Base-by-base conservation (phyloP, 345 rosid genomes). In the Gossypium arboreum region DNA sequence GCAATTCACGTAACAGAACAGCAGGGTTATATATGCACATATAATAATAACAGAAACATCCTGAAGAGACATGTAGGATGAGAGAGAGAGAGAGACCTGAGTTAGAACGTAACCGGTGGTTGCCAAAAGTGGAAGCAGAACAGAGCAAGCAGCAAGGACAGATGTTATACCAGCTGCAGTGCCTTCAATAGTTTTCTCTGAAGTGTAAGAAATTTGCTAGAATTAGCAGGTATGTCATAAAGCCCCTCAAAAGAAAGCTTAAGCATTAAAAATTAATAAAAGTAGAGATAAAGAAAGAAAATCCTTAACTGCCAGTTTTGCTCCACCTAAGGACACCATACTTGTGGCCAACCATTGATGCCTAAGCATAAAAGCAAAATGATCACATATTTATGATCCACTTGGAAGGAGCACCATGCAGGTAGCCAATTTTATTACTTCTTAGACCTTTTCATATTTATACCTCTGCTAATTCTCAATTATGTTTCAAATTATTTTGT, bases 121-220 rank as follows among this genome's bases (percentile, higher is more conserved):
- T 74, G 98, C 94, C 71, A 91, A 73, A 77, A 91, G 81, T 8
- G 97, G 97, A 64, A 94, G 92, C 83, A 94, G 79, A 54, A 88
- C 77, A 8, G 85, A 86, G 87, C 97, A 94, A 5, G 93, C 88
- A 51, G 84, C 95, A 66, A 91, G 86, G 68, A 94, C 87, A 12
- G 98, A 91, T 41, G 92, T 88, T 81, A 95, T 90, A 55, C 99
- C 98, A 55, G 99, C 98, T 41, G 97, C 98, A 77, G 98, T 94
- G 72, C 98, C 98, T 83, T 94, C 98, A 50, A 91, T 82, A 3
- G 98, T 94, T 91, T 92, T 94, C 87, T 94, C 99, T 94, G 84
- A 64, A 74, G 58, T 51, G 45, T 50, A 13, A 71, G 8, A 73
- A 73, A 51, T 70, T 62, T 70, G 9, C 76, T 24, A 11, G 27